Evolutionary conservation across 305 asterid genomes (phyloP).

Genomic region (Caryopteris hybrid): DNA sequence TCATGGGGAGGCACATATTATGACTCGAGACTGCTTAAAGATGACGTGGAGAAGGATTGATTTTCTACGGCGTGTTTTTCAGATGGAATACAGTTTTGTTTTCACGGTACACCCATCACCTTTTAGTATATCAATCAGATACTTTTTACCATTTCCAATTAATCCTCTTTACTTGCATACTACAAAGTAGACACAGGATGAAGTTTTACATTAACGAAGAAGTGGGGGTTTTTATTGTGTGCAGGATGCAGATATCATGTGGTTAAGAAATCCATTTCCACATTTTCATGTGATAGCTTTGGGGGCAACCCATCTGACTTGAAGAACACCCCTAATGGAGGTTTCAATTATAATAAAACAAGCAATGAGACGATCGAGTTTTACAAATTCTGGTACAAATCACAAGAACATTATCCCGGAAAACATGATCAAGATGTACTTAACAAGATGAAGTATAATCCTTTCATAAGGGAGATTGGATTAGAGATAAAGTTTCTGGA

Average conservation of each 20-base stretch:
- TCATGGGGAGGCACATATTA: slow-evolving; percentile 44
- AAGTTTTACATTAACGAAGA: neutral
- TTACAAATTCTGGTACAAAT: slow-evolving; percentile 48
- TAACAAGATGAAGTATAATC: slow-evolving; percentile 38
- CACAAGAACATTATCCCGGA: slow-evolving; percentile 27
- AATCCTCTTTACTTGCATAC: neutral
- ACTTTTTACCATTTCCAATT: neutral
- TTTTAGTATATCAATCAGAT: neutral
- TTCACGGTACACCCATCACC: slow-evolving; percentile 31
- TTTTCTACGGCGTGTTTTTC: slow-evolving; percentile 35
- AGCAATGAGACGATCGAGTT: slow-evolving; percentile 37
- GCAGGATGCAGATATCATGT: slow-evolving; percentile 58
- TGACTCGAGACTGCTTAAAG: slow-evolving; percentile 37
- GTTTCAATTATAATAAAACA: slow-evolving; percentile 41
- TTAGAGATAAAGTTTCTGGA: slow-evolving; percentile 41
- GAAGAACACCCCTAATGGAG: slow-evolving; percentile 40
- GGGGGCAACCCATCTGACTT: slow-evolving; percentile 20
- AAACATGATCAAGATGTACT: slow-evolving; percentile 54
- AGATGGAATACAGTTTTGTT: slow-evolving; percentile 48
- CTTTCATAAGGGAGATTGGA: slow-evolving; percentile 30
- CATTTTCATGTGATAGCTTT: slow-evolving; percentile 44
- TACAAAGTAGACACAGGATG: neutral
- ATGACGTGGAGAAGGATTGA: slow-evolving; percentile 63
- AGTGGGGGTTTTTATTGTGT: neutral
- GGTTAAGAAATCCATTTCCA: slow-evolving; percentile 49